phyloP scores from a whole-genome alignment of 768 basidiomycete species.

The Omphalotus guepiniiformis region DNA sequence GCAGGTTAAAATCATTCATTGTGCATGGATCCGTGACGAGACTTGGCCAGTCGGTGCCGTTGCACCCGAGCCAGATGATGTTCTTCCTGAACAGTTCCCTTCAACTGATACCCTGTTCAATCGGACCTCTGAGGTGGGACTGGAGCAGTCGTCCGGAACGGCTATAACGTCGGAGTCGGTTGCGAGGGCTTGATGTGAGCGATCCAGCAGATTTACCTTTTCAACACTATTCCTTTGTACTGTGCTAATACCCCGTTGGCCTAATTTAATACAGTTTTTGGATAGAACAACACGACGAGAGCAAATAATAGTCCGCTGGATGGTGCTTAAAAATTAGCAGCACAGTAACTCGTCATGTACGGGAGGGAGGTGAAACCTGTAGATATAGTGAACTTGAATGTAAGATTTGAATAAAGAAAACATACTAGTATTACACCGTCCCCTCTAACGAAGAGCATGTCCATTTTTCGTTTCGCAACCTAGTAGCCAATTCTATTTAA shows the following conservation, averaged over 20 bases:
- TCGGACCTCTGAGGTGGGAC: too few relatives aligned
- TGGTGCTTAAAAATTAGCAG: slow-evolving; percentile 7
- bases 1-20: slow-evolving; percentile 70
- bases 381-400: slow-evolving; percentile 5
- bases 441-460: slow-evolving; percentile 97
- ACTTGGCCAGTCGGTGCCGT: slow-evolving; percentile 68
- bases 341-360: slow-evolving; percentile 40
- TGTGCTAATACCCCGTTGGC: too few relatives aligned
- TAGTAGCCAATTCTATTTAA: slow-evolving; percentile 24
- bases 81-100: slow-evolving; percentile 20
- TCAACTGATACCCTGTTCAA: too few relatives aligned
- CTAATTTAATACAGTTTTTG: slow-evolving; percentile 2
- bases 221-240: too few relatives aligned
- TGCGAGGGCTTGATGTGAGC: too few relatives aligned
- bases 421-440: slow-evolving; percentile 94
- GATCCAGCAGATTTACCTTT: too few relatives aligned
- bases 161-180: too few relatives aligned
- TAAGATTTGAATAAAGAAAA: slow-evolving; percentile 13
- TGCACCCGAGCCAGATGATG: slow-evolving; percentile 62
- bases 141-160: too few relatives aligned
- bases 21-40: slow-evolving; percentile 71
- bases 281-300: background rate
- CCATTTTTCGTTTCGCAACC: slow-evolving; percentile 92
- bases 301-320: background rate
- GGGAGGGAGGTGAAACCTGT: slow-evolving; percentile 78